Percentiles rank a stretch among this genome's conserved stretches.
Conservation (phyloP, 2,329 filamentous ascomycete genomes). For the Rhexocercosporidium sp. region DNA sequence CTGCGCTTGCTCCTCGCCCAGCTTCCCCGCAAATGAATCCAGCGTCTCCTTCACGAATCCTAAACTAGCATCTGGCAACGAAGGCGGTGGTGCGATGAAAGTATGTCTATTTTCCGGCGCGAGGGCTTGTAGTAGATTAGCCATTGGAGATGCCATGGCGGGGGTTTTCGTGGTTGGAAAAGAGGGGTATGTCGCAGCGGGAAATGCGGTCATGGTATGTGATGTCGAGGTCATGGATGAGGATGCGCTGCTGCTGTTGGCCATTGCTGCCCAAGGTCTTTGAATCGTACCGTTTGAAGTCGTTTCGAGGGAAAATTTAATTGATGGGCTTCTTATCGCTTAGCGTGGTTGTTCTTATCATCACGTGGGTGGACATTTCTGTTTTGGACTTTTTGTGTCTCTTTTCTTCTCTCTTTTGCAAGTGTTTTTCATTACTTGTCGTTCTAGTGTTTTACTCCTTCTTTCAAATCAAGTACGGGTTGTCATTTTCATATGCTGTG, state of each 20-base stretch:
- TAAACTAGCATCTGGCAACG: conserved; percentile 72
- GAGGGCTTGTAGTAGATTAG: conserved; percentile 35
- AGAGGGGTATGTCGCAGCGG: conserved; percentile 42
- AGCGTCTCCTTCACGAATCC: conserved; percentile 80
- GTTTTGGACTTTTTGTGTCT: too few relatives aligned
- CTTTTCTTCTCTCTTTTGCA: too few relatives aligned
- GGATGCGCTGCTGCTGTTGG: conserved; percentile 50
- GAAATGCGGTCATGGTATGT: conserved; percentile 62
- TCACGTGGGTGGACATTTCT: too few relatives aligned
- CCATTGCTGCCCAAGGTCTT: conserved; percentile 30
- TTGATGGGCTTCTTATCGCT: conserved; percentile 1
- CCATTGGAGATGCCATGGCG: conserved; percentile 28
- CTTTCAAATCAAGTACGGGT: too few relatives aligned
- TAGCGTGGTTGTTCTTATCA: conserved; percentile 3
- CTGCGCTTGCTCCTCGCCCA: conserved; percentile 74
- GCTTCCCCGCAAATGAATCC: conserved; percentile 75
- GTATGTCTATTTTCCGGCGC: conserved; percentile 41
- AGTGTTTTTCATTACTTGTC: too few relatives aligned
- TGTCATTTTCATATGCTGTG: too few relatives aligned
- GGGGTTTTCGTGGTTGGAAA: conserved; percentile 44
- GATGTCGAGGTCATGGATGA: conserved; percentile 69
- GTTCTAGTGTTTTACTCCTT: too few relatives aligned
- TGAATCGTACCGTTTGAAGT: neutral
- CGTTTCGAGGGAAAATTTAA: conserved; percentile 8
- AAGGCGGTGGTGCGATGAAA: conserved; percentile 76